These are phyloP conservation scores for Pyrus bretschneideri DNA, from an alignment of 306 rosid species.

Conservation along the genomic window DNA sequence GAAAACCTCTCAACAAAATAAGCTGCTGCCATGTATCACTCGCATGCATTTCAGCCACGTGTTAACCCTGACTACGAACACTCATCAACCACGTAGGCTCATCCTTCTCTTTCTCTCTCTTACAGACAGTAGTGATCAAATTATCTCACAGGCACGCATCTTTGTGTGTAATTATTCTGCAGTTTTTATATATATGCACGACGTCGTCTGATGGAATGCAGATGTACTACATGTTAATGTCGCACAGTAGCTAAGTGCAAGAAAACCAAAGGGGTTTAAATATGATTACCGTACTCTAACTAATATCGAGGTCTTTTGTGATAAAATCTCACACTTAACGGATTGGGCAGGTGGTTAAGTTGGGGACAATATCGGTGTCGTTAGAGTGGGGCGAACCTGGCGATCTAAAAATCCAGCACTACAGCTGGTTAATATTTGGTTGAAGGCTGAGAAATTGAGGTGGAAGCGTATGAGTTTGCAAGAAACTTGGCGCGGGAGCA, in stretches of 20 bases:
- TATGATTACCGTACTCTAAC: no score
- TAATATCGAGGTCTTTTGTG: no score
- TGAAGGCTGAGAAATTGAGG: not conserved
- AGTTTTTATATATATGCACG: not conserved
- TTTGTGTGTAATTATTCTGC: not conserved
- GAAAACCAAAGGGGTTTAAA: no score
- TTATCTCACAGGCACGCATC: not conserved
- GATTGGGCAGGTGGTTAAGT: no score
- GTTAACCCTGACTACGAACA: not conserved
- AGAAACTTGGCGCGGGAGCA: constrained; percentile 46
- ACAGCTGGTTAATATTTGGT: not conserved
- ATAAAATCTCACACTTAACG: no score
- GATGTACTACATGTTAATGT: not conserved
- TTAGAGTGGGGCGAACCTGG: no score
- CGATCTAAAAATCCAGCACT: no score
- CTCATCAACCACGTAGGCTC: not conserved
- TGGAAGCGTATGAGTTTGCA: constrained; percentile 3
- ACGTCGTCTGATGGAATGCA: not conserved
- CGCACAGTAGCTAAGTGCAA: no score
- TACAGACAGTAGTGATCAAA: not conserved
- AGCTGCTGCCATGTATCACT: constrained; percentile 1
- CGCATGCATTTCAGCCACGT: constrained; percentile 5
- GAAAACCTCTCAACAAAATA: no score
- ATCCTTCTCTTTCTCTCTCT: not conserved
- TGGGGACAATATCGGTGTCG: no score